Conservation (phyloP, 495 filamentous ascomycete genomes). For the Eremomyces bilateralis region DNA sequence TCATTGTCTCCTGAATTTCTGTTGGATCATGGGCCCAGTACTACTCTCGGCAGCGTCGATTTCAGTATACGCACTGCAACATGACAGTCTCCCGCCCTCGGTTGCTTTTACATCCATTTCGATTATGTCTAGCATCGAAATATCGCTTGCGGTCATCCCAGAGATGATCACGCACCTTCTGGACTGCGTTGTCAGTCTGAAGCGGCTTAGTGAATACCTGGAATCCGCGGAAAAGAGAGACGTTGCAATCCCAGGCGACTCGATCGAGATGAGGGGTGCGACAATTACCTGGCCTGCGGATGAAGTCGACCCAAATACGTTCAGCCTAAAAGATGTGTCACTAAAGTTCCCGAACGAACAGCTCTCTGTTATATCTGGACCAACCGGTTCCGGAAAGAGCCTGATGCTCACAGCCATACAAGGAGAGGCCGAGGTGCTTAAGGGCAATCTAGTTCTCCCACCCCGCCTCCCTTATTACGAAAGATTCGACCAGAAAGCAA, state of each 20-base stretch:
- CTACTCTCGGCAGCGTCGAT: conserved; percentile 51
- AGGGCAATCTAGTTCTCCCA: conserved; percentile 1
- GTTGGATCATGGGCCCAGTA: conserved; percentile 57
- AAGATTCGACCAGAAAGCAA: conserved; percentile 4
- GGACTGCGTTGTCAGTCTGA: conserved; percentile 53
- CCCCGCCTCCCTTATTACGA: conserved; percentile 1
- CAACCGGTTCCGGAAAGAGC: conserved; percentile 47
- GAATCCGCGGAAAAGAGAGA: conserved; percentile 38
- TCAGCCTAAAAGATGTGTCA: conserved; percentile 38
- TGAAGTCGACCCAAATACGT: conserved; percentile 28
- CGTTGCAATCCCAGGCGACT: conserved; percentile 30
- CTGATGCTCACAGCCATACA: conserved; percentile 41
- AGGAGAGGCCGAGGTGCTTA: conserved; percentile 27
- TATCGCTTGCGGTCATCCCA: conserved; percentile 45
- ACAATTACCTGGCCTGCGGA: conserved; percentile 58
- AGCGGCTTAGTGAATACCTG: conserved; percentile 54
- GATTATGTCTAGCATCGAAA: conserved; percentile 50
- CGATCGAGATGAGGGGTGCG: conserved; percentile 44
- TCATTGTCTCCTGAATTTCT: conserved; percentile 33
- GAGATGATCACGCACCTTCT: conserved; percentile 45
- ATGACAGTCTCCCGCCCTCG: conserved; percentile 43
- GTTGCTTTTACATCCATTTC: conserved; percentile 66
- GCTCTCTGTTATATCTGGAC: conserved; percentile 49
- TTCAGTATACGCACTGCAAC: conserved; percentile 38
- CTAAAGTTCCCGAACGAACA: conserved; percentile 42